Evolutionary conservation across 2,329 filamentous ascomycete genomes (phyloP), one percentile per base, ranked within the genome.

Genomic region (Aureobasidium leucospermi): DNA sequence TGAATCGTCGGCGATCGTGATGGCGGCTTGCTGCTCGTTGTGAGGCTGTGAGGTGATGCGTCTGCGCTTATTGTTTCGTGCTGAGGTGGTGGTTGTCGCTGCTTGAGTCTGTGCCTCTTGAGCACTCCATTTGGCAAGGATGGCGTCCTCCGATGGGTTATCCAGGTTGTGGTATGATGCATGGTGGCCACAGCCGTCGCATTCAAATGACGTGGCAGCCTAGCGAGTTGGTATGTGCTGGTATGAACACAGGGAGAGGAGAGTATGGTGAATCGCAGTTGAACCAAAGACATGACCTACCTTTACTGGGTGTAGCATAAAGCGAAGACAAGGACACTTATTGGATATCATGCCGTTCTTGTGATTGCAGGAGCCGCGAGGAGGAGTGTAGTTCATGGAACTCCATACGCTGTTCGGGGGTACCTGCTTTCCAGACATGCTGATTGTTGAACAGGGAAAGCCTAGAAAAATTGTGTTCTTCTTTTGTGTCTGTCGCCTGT

Each of bases 291-390:
- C n/a, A 38, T 10, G 29, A 56, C 65, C 51, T 66, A 76, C 79
- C 70, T 83, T 81, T 45, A 82, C 71, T 0, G 80, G 80, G 68
- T 82, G 80, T 6, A 81, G 68, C 80, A 83, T 83, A 71, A 82
- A 83, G 16, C 80, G 74, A 43, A 80, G 68, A 66, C 80, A 83
- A 4, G 80, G 73, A 63, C 80, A 83, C 53, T 70, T 75, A 1
- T 75, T 66, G 2, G 72, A 74, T 34, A 81, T 67, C 15, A 80
- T 66, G 28, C 74, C 75, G 2, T 71, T 68, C 63, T 79, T 81
- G 71, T 74, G 74, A 55, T 79, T 79, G 68, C 79, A 82, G 56
- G 72, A 72, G 31, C 79, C 79, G 41, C 76, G 76, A 6, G 79
- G 79, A 31, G 79, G 75, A 10, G 71, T 69, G 63, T 81, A 81